A percentile compares a stretch with the other conserved stretches of the same genome.
phyloP scores from a whole-genome alignment of 768 basidiomycete genomes.

The Polyporus arcularius region DNA sequence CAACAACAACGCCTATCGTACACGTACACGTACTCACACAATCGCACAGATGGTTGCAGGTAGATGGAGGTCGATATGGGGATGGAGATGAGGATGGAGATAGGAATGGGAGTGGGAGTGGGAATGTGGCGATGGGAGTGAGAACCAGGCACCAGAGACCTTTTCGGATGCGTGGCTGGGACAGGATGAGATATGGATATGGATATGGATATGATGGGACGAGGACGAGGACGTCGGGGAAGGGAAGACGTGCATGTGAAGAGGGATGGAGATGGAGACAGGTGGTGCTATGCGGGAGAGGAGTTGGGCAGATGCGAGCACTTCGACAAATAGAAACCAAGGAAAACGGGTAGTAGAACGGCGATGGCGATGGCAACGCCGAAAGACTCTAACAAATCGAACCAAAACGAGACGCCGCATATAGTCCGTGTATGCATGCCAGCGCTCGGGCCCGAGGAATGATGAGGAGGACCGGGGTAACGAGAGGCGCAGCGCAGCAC shows the following conservation, averaged over 20 bases:
- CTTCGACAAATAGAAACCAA: too few relatives aligned
- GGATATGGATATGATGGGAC: too few relatives aligned
- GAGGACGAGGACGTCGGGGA: too few relatives aligned
- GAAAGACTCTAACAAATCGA: background rate
- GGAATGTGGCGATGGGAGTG: too few relatives aligned
- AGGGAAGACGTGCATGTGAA: too few relatives aligned
- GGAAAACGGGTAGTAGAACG: background rate
- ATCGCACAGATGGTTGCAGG: background rate
- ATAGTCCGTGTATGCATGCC: slow-evolving; percentile 15
- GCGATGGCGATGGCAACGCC: background rate
- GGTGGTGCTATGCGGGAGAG: background rate
- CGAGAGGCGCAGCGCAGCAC: background rate
- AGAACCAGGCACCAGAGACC: too few relatives aligned
- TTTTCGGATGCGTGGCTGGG: too few relatives aligned
- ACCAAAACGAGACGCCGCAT: slow-evolving; percentile 1
- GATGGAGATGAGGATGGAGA: background rate
- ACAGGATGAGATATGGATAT: too few relatives aligned
- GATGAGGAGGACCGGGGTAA: background rate
- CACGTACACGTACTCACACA: background rate
- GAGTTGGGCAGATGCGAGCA: background rate
- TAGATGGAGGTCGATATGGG: background rate
- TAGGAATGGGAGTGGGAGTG: too few relatives aligned
- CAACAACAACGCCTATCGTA: background rate
- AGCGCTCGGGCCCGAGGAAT: slow-evolving; percentile 2
- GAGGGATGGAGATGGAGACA: background rate